These are phyloP conservation scores for Neonectria hederae DNA, from an alignment of 2,329 filamentous ascomycete species.

Conservation along the genomic window DNA sequence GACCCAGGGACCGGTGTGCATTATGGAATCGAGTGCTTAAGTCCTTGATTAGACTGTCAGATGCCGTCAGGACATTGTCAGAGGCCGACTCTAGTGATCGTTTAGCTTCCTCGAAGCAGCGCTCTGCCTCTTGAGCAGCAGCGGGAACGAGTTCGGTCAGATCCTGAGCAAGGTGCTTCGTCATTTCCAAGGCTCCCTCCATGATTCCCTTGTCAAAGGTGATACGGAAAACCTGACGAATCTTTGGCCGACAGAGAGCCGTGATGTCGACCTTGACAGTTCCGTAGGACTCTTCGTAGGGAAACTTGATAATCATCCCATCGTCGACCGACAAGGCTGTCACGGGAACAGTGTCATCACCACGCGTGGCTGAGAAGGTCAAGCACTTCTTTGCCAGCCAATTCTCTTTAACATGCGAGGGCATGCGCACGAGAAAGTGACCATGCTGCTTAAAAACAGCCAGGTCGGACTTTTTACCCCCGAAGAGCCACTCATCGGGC, in stretches of 20 bases:
- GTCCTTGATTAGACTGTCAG: constrained; percentile 41
- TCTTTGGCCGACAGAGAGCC: constrained; percentile 66
- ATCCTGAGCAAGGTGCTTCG: constrained; percentile 54
- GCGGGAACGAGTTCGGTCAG: constrained; percentile 53
- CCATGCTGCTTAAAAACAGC: constrained; percentile 51
- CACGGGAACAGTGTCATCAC: constrained; percentile 57
- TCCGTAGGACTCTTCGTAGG: constrained; percentile 64
- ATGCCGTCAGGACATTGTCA: constrained; percentile 42
- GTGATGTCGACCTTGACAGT: constrained; percentile 66
- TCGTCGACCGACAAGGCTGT: constrained; percentile 59
- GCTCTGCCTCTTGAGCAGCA: constrained; percentile 51
- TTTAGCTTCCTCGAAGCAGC: constrained; percentile 48
- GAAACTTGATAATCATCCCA: constrained; percentile 63
- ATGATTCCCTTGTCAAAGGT: constrained; percentile 65
- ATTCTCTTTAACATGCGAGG: constrained; percentile 57
- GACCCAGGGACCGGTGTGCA: constrained; percentile 37
- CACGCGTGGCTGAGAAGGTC: constrained; percentile 63
- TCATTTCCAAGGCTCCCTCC: constrained; percentile 55
- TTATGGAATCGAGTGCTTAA: constrained; percentile 33
- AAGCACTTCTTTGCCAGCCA: constrained; percentile 68
- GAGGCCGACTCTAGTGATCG: constrained; percentile 46
- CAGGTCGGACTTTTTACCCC: constrained; percentile 45
- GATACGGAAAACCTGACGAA: constrained; percentile 69
- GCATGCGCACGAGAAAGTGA: constrained; percentile 65
- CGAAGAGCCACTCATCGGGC: constrained; percentile 49